Evolutionary conservation across 1,284 basidiomycete species (phyloP).

Genomic region (Gomphus sp.): DNA sequence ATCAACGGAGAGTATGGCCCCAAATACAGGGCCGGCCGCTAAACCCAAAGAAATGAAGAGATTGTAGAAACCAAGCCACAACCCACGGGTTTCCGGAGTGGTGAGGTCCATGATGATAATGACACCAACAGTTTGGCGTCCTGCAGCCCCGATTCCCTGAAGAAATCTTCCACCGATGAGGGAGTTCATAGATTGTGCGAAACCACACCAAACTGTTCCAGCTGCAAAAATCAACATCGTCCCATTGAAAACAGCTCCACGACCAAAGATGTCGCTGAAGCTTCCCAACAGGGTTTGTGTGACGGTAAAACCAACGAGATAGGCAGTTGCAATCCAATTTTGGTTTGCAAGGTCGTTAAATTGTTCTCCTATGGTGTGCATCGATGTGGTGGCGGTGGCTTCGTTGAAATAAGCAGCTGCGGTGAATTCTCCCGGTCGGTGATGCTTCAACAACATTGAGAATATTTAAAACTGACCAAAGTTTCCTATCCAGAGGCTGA

Average conservation of each 20-base stretch:
- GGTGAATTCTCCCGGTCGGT: neutral
- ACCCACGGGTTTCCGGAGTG: slow-evolving; percentile 22
- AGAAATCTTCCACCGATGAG: slow-evolving; percentile 23
- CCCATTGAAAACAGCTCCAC: slow-evolving; percentile 23
- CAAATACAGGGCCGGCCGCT: slow-evolving; percentile 14
- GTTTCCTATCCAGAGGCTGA: slow-evolving; percentile 24
- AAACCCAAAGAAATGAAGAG: slow-evolving; percentile 22
- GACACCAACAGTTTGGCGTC: slow-evolving; percentile 24
- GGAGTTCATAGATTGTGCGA: slow-evolving; percentile 26
- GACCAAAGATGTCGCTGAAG: slow-evolving; percentile 26
- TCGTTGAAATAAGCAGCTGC: neutral
- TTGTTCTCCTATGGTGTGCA: slow-evolving; percentile 24
- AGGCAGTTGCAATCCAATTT: slow-evolving; percentile 25
- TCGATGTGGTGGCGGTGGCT: slow-evolving; percentile 15
- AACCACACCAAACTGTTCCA: slow-evolving; percentile 25
- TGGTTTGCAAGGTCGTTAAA: slow-evolving; percentile 22
- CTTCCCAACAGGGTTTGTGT: slow-evolving; percentile 25
- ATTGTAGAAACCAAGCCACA: slow-evolving; percentile 26
- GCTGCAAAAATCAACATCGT: slow-evolving; percentile 26
- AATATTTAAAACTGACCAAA: slow-evolving; percentile 28
- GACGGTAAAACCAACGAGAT: slow-evolving; percentile 25
- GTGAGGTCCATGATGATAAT: slow-evolving; percentile 24
- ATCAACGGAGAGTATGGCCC: slow-evolving; percentile 16
- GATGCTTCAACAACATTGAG: slow-evolving; percentile 22
- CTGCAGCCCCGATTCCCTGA: slow-evolving; percentile 26